Percentiles rank a stretch among this genome's conserved stretches.
These are phyloP conservation scores for Pleurotus citrinopileatus DNA, from an alignment of 768 basidiomycete species.

Conservation along the genomic window DNA sequence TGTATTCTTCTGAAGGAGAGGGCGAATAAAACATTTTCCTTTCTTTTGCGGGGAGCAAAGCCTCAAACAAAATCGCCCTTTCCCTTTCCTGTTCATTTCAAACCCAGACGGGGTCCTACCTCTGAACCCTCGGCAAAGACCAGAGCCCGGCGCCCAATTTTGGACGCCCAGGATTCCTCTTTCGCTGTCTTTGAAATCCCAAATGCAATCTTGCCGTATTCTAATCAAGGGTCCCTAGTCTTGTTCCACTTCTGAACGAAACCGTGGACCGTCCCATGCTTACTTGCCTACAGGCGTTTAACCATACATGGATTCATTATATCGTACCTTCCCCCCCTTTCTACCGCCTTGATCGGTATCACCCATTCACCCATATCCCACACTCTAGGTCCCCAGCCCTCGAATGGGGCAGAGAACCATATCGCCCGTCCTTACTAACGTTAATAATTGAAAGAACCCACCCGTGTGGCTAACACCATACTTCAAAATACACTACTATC, in stretches of 20 bases:
- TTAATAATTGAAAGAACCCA: no score
- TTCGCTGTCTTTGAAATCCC: neutral
- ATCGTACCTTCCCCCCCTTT: neutral
- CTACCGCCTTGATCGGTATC: neutral
- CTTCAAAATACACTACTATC: no score
- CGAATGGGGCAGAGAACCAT: no score
- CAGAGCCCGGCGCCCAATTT: neutral
- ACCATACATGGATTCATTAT: slow-evolving; percentile 1
- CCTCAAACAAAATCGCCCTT: no score
- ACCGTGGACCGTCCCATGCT: neutral
- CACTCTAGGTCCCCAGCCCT: no score
- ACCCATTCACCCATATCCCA: no score
- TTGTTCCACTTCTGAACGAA: neutral
- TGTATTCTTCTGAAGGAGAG: neutral
- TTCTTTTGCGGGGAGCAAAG: no score
- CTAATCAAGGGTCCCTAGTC: neutral
- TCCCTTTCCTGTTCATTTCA: neutral
- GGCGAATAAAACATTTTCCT: neutral
- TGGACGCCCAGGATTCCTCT: slow-evolving; percentile 5
- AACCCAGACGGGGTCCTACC: neutral
- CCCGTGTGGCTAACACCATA: no score
- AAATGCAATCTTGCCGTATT: neutral
- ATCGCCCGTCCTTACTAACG: no score
- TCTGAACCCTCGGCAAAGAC: neutral
- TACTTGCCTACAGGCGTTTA: neutral